Evolutionary conservation across 768 basidiomycete species (phyloP).

Genomic region (Hypholoma sublateritium): DNA sequence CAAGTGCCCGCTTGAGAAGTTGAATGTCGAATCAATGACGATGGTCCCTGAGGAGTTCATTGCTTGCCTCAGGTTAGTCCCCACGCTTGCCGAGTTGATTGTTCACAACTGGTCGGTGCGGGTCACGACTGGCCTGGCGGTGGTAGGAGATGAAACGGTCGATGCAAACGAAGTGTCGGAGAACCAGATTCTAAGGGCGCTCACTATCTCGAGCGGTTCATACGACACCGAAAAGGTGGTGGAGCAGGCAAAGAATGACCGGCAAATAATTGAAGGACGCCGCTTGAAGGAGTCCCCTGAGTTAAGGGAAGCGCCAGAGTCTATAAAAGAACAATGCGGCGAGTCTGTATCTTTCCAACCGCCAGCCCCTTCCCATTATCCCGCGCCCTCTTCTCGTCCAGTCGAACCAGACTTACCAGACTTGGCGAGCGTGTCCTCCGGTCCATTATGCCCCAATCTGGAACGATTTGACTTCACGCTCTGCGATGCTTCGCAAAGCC

Average conservation of each 20-base stretch:
- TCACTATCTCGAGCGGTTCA: constrained; percentile 12
- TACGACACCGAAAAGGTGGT: too few relatives aligned
- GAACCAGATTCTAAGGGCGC: constrained; percentile 21
- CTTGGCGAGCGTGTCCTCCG: not conserved
- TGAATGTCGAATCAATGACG: constrained; percentile 24
- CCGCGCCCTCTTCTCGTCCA: not conserved
- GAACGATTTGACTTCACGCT: constrained; percentile 23
- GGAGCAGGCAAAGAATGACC: too few relatives aligned
- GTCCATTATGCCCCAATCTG: constrained; percentile 22
- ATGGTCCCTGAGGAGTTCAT: constrained; percentile 22
- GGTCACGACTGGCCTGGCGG: not conserved
- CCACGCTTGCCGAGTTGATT: constrained; percentile 20
- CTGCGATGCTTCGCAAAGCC: constrained; percentile 24
- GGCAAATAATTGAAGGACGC: too few relatives aligned
- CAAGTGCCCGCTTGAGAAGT: constrained; percentile 22
- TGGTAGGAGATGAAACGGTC: constrained; percentile 1
- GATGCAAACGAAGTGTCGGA: constrained; percentile 17
- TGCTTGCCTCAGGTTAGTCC: constrained; percentile 21
- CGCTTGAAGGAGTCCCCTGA: too few relatives aligned
- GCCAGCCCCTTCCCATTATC: not conserved
- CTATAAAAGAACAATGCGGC: too few relatives aligned
- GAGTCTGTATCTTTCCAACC: too few relatives aligned
- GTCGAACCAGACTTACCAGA: not conserved
- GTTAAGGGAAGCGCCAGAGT: too few relatives aligned
- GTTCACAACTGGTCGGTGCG: constrained; percentile 25